Evolutionary conservation across 371 early-diverging fungal genomes (phyloP), one percentile per base, ranked within the genome.

Genomic region (Circinella minor): DNA sequence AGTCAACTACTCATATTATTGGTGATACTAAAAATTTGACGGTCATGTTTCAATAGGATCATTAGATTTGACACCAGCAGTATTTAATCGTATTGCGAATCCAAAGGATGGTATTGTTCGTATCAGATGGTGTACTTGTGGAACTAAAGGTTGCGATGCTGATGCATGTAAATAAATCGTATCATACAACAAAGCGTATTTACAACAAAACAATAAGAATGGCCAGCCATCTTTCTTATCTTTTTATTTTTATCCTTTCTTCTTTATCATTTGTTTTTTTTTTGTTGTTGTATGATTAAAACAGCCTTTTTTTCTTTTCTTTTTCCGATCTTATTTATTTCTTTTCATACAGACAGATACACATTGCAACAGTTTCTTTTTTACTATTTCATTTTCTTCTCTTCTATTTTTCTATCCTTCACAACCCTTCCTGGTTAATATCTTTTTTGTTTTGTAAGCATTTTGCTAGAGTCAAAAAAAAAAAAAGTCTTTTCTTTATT

Each of bases 201-300:
- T 55, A 15, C 7, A 55, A 55, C 55, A 55, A 15, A 55, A n/a
- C 15, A 55, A 55, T 8, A 55, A 55, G 55, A 55, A n/a, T n/a
- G 1, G 47, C 47, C 9, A 11, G 9, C 15, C 47, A 11, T 0
- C 1, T 51, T 51, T 15, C 15, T 51, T 51, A n/a, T 1, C 15
- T 8, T 5, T 51, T 51, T 51, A 13, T 51, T 51, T 51, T 51
- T 5, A 4, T 51, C n/a, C 51, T 27, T 55, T 55, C 36, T 4
- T 57, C 54, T 57, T 9, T 27, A n/a, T 8, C 57, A 13, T 51
- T 17, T 57, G n/a, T n/a, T n/a, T n/a, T n/a, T n/a, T n/a, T n/a
- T n/a, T n/a, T n/a, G n/a, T n/a, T n/a, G 57, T 57, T 57, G 57
- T 57, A 57, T 34, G 36, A 57, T 57, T 57, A 57, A 34, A 57